Conservation (phyloP, 495 filamentous ascomycete species). For the Neurospora pannonica region DNA sequence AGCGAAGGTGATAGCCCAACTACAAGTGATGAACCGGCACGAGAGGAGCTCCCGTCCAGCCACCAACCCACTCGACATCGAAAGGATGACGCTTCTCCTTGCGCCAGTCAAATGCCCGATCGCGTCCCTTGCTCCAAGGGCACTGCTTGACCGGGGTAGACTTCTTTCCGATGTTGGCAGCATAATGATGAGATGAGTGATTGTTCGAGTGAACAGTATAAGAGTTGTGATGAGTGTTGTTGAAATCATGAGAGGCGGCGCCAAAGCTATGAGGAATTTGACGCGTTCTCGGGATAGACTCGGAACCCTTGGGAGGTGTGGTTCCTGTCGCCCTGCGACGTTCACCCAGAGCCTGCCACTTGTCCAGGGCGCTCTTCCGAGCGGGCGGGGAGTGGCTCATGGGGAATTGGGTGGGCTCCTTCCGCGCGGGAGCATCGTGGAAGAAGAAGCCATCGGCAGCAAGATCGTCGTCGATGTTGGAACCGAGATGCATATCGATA, state of each 20-base stretch:
- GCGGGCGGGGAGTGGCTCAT: conserved; percentile 42
- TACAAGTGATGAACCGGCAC: conserved; percentile 42
- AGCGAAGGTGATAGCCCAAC: conserved; percentile 31
- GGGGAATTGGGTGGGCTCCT: conserved; percentile 24
- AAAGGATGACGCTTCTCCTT: conserved; percentile 54
- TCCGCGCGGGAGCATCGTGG: conserved; percentile 46
- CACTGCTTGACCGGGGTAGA: conserved; percentile 30
- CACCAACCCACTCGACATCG: conserved; percentile 84
- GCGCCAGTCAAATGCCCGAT: conserved; percentile 54
- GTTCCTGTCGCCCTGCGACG: conserved; percentile 58
- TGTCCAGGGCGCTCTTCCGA: conserved; percentile 55
- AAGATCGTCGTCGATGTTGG: conserved; percentile 44
- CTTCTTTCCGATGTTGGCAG: conserved; percentile 11
- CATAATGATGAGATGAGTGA: conserved; percentile 12
- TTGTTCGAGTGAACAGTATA: conserved; percentile 18
- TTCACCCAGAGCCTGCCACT: conserved; percentile 79
- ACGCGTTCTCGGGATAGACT: conserved; percentile 31
- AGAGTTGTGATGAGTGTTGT: conserved; percentile 14
- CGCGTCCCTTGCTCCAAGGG: conserved; percentile 38
- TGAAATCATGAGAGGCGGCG: conserved; percentile 23
- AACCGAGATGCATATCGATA: conserved; percentile 29
- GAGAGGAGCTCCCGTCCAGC: conserved; percentile 43
- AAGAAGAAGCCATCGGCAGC: conserved; percentile 60
- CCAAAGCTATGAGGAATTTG: conserved; percentile 21
- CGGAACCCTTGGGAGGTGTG: conserved; percentile 31